phyloP scores from a whole-genome alignment of 2,329 filamentous ascomycete genomes.

The Metarhizium brunneum region DNA sequence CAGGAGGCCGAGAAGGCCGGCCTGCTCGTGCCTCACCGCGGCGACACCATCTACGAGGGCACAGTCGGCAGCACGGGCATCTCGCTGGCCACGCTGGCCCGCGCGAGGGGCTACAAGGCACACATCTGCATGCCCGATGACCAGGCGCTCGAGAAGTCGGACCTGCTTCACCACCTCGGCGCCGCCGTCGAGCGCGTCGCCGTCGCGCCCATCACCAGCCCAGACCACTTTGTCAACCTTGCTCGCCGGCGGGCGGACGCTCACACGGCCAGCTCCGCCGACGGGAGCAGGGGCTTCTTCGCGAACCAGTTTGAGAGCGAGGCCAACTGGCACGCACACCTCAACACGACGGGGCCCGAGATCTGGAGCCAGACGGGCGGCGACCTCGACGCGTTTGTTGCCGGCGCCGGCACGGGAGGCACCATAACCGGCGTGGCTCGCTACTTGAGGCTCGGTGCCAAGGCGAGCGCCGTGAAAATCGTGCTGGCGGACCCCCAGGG shows the following conservation, averaged over 20 bases:
- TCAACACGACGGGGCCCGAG: constrained; percentile 76
- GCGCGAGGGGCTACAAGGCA: constrained; percentile 80
- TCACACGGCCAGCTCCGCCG: constrained; percentile 50
- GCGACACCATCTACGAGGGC: constrained; percentile 95
- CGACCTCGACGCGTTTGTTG: constrained; percentile 74
- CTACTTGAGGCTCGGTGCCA: constrained; percentile 63
- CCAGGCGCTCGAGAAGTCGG: constrained; percentile 78
- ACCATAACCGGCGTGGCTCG: constrained; percentile 82
- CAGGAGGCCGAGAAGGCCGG: constrained; percentile 68
- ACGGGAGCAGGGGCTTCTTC: constrained; percentile 75
- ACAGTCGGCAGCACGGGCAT: constrained; percentile 96
- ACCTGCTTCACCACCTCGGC: constrained; percentile 80
- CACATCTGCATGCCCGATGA: constrained; percentile 98
- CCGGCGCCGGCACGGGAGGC: constrained; percentile 88
- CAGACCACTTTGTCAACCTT: constrained; percentile 88
- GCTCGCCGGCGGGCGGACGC: constrained; percentile 67
- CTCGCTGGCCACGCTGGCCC: constrained; percentile 79
- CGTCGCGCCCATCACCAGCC: constrained; percentile 88
- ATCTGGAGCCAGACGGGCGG: constrained; percentile 73
- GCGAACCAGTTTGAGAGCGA: constrained; percentile 92
- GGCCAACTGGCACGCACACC: constrained; percentile 83
- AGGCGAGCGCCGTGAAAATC: constrained; percentile 53
- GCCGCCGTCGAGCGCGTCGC: constrained; percentile 86
- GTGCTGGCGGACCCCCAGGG: constrained; percentile 92
- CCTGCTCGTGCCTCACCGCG: constrained; percentile 65